Evolutionary conservation across 148 eudicot species (phyloP), one percentile per base, ranked within the genome.

Genomic region (Selenicereus undatus): DNA sequence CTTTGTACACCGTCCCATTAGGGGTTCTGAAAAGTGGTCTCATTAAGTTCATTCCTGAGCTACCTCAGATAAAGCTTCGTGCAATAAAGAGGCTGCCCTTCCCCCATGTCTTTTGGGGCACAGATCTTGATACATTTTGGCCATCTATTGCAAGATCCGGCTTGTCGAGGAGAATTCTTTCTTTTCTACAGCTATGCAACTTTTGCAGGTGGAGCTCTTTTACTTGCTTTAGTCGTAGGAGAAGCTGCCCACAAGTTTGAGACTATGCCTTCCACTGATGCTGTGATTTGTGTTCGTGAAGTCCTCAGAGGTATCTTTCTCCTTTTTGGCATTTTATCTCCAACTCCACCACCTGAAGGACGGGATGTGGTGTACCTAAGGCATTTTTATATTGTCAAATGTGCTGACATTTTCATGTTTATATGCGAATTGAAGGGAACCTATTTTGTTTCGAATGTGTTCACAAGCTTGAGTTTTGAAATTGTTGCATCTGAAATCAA

Each of bases 241-340:
- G 99, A 93, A 88, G 97, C 99, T 87, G 99, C 99, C 52, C 93
- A 95, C 85, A 86, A 83, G 78, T 95, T 95, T 88, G 99, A 95
- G 84, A 90, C 83, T 83, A 90, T 87, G 89, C 93, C 92, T 62
- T 97, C 97, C 13, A 90, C 94, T 72, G 97, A 93, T 87, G 93
- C 95, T 36, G 97, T 93, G 79, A 84, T 89, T 45, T 85, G 80
- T 85, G 97, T 93, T 85, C 92, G 92, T 88, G 92, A 90, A 75
- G 91, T 95, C 84, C 93, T 95, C 22, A 89, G 88, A 86, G 99
- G 99, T 95, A 90, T 26, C 32, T 76, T 77, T 83, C 42, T 83
- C n/a, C 12, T 48, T 9, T 48, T 8, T 48, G 51, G 51, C 51
- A 48, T 48, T 11, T 48, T 48, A 8, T 48, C 51, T 48, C 51